Evolutionary conservation across 2,329 filamentous ascomycete species (phyloP).

Genomic region (Corinectria fuckeliana): DNA sequence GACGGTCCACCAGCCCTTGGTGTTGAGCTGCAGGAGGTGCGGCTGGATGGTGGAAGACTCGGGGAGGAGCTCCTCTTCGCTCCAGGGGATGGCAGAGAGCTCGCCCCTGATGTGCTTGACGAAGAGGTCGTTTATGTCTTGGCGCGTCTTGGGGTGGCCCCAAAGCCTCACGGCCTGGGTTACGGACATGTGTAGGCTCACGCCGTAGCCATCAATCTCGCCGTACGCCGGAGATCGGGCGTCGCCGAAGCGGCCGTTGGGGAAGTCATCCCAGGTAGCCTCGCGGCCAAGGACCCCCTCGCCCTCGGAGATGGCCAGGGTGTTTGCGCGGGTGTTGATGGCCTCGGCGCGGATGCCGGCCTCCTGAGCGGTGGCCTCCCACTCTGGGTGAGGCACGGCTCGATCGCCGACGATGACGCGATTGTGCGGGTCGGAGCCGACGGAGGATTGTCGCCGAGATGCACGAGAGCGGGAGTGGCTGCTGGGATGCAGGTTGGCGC

Average conservation of each 20-base stretch:
- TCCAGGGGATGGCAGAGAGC: constrained; percentile 87
- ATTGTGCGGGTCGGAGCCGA: constrained; percentile 87
- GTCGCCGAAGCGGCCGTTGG: constrained; percentile 95
- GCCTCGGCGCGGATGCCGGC: constrained; percentile 77
- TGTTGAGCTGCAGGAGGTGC: constrained; percentile 77
- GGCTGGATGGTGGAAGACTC: constrained; percentile 84
- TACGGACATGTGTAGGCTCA: constrained; percentile 91
- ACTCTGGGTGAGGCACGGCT: constrained; percentile 64
- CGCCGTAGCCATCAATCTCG: constrained; percentile 97
- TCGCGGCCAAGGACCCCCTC: constrained; percentile 88
- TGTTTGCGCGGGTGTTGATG: constrained; percentile 81
- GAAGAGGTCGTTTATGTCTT: constrained; percentile 83
- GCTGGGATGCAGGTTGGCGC: constrained; percentile 39
- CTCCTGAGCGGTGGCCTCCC: constrained; percentile 77
- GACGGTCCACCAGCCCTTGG: constrained; percentile 92
- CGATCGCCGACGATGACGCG: constrained; percentile 79
- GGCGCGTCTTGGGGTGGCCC: constrained; percentile 73
- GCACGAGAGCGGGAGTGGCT: constrained; percentile 44
- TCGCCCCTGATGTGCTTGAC: constrained; percentile 80
- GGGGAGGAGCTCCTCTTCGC: constrained; percentile 82
- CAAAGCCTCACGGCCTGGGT: constrained; percentile 83
- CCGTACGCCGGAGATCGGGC: constrained; percentile 92
- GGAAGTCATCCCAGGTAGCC: constrained; percentile 98
- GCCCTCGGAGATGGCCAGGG: constrained; percentile 91
- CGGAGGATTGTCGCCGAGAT: constrained; percentile 73